phyloP scores from a whole-genome alignment of 805 yeast genomes.

The Wickerhamomyces queroliae region DNA sequence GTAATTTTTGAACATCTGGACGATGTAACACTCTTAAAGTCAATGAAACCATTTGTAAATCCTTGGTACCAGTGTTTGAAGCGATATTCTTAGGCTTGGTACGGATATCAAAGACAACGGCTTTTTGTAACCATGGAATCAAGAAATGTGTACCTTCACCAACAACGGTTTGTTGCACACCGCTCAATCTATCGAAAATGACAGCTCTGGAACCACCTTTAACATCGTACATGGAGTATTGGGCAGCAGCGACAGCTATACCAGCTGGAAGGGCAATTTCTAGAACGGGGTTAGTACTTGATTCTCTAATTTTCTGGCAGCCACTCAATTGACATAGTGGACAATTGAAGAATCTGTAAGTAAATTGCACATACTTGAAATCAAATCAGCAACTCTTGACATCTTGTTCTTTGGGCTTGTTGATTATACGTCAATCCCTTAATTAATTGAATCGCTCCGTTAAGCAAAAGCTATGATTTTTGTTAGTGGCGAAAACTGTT shows the following conservation, averaged over 20 bases:
- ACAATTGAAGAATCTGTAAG: constrained; percentile 5
- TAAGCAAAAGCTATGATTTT: neutral
- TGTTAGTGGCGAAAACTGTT: constrained; percentile 6
- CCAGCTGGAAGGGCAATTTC: constrained; percentile 68
- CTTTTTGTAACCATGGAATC: constrained; percentile 93
- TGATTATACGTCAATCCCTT: neutral
- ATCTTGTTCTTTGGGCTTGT: constrained; percentile 19
- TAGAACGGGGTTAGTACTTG: constrained; percentile 20
- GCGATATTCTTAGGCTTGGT: constrained; percentile 93
- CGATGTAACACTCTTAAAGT: constrained; percentile 91
- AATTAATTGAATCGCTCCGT: neutral
- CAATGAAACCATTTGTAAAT: constrained; percentile 89
- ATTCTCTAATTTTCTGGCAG: neutral
- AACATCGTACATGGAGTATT: constrained; percentile 87
- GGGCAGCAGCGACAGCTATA: constrained; percentile 62
- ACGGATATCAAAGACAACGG: constrained; percentile 86
- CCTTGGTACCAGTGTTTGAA: constrained; percentile 95
- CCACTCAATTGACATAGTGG: constrained; percentile 7
- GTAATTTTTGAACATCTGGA: constrained; percentile 81
- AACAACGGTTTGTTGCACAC: constrained; percentile 82
- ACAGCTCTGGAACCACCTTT: constrained; percentile 96
- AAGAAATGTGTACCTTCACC: constrained; percentile 97
- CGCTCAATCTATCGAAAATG: constrained; percentile 84
- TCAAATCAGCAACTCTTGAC: constrained; percentile 35
- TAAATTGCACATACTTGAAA: constrained; percentile 23